Percentiles rank a stretch among this genome's conserved stretches.
These are phyloP conservation scores for Mimosa pudica DNA, from an alignment of 306 rosid genomes.

Conservation along the genomic window DNA sequence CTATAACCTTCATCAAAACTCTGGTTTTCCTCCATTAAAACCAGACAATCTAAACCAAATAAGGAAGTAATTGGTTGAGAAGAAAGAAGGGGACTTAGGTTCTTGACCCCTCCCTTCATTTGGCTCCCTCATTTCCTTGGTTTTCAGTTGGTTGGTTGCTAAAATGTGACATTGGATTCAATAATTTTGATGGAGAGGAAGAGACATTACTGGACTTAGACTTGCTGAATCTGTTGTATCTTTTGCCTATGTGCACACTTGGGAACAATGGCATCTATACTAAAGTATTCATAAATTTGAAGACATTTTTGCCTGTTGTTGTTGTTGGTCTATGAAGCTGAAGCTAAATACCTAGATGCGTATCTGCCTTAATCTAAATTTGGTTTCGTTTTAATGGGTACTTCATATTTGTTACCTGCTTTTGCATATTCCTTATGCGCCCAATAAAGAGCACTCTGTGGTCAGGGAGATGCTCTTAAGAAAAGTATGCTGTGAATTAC, in stretches of 20 bases:
- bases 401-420: not conserved
- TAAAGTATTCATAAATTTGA: not conserved
- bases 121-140: not conserved
- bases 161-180: not conserved
- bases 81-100: not conserved
- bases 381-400: not conserved
- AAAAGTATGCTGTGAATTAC: not conserved
- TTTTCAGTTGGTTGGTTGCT: not conserved
- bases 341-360: not conserved
- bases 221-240: not conserved
- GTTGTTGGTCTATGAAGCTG: not conserved
- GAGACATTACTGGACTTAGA: not conserved
- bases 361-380: not conserved
- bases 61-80: not conserved
- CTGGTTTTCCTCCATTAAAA: too few species aligned
- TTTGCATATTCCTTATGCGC: not conserved
- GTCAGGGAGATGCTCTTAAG: not conserved
- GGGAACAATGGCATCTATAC: not conserved
- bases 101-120: not conserved
- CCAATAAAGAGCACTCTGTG: not conserved
- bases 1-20: not conserved
- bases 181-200: not conserved
- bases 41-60: not conserved
- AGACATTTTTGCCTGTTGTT: not conserved
- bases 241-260: not conserved